Evolutionary conservation across 139 green algal species (phyloP), one percentile per base, ranked within the genome.

Genomic region (Ulvella scutata): DNA sequence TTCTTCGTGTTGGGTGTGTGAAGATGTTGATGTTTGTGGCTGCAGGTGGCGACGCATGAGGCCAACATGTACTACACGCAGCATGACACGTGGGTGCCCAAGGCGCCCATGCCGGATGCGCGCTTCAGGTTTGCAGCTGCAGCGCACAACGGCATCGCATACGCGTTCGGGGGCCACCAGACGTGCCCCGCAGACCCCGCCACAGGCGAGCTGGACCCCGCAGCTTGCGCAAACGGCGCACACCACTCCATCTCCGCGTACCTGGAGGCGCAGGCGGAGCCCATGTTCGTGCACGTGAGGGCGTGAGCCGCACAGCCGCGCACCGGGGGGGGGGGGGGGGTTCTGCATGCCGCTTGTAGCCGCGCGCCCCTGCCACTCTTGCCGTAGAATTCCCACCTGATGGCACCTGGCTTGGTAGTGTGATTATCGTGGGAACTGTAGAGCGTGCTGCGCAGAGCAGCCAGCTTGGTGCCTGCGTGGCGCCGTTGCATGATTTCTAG

Each of bases 61-160:
- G 62, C 77, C 38, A 38, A 81, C 36, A 43, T 81, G 78, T 85
- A 85, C 78, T 44, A 76, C 21, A 44, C 43, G 0, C 75, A 34
- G 2, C 4, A 78, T 2, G 67, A 88, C 40, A 33, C 73, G 0
- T 88, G 84, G 84, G 72, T 85, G 43, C 29, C 38, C 13, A 88
- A 83, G 77, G 84, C 79, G 36, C 84, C 84, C 3, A 74, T 88
- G 74, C 77, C 82, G 1, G 39, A 81, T 51, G 72, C 82, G 3
- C 75, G 82, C 28, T 86, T 88, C 76, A 72, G 78, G 20, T 43
- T 37, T 2, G 76, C 73, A 17, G 76, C 33, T n/a, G 61, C 59
- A 4, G 40, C 35, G 2, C 36, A 35, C 9, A 26, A 72, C 1
- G 75, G 37, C 17, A 31, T 29, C 4, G 75, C 73, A 9, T 35